Evolutionary conservation across 768 basidiomycete species (phyloP).

Genomic region (Suillus fuscotomentosus): DNA sequence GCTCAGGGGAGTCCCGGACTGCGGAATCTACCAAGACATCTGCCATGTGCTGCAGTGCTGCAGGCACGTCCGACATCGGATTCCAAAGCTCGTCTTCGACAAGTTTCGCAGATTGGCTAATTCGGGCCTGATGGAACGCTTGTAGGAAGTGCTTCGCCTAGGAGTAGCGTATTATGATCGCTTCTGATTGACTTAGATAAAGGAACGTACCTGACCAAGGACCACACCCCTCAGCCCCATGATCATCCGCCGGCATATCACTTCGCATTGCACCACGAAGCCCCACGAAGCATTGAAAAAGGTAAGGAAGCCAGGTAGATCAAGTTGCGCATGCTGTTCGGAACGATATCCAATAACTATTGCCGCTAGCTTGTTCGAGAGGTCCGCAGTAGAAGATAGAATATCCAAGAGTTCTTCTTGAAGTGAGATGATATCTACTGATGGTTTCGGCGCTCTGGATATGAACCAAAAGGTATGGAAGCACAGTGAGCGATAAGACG

Average conservation of each 20-base stretch:
- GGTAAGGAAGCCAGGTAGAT: constrained; percentile 70
- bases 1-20: constrained; percentile 74
- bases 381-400: constrained; percentile 76
- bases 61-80: constrained; percentile 66
- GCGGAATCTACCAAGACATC: constrained; percentile 79
- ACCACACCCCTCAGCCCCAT: constrained; percentile 86
- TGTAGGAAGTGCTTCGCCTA: constrained; percentile 88
- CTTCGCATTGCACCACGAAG: constrained; percentile 88
- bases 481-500: not conserved
- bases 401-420: constrained; percentile 75
- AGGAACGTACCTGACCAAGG: constrained; percentile 65
- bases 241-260: constrained; percentile 86
- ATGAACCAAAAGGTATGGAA: constrained; percentile 2
- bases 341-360: constrained; percentile 74
- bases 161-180: constrained; percentile 9
- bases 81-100: constrained; percentile 98
- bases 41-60: constrained; percentile 64
- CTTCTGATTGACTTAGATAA: not conserved
- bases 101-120: constrained; percentile 79
- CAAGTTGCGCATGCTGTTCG: constrained; percentile 75
- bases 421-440: constrained; percentile 42
- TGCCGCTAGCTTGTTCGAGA: constrained; percentile 80
- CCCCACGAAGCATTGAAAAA: constrained; percentile 87
- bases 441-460: constrained; percentile 37
- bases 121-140: constrained; percentile 77